phyloP scores from a whole-genome alignment of 371 early-diverging fungal genomes.

The Nematocida displodere region DNA sequence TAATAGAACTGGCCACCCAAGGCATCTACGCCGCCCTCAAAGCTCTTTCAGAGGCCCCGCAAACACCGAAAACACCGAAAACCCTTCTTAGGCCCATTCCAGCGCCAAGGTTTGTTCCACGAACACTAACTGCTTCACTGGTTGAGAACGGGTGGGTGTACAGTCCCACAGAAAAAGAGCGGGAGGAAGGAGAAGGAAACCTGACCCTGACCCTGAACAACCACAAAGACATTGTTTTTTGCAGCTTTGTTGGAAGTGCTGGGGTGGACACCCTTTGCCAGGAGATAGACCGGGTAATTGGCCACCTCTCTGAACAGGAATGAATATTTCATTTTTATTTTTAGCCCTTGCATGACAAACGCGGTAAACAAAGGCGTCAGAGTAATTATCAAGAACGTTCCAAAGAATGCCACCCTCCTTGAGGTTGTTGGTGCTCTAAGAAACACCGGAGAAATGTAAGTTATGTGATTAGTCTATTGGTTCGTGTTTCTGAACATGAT shows the following conservation, averaged over 20 bases:
- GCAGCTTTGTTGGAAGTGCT: neutral
- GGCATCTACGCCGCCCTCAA: constrained; percentile 19
- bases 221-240: neutral
- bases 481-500: constrained; percentile 46
- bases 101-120: too few species aligned
- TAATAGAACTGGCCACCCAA: constrained; percentile 2
- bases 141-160: too few species aligned
- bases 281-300: neutral
- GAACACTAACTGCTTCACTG: too few species aligned
- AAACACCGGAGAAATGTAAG: constrained; percentile 45
- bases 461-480: constrained; percentile 51
- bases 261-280: neutral
- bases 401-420: constrained; percentile 3
- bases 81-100: too few species aligned
- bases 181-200: neutral
- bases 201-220: neutral
- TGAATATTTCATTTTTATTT: constrained; percentile 43
- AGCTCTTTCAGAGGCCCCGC: too few species aligned
- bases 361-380: neutral
- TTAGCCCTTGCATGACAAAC: constrained; percentile 45
- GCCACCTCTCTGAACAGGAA: neutral
- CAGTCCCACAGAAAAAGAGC: neutral
- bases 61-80: too few species aligned
- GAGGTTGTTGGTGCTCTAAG: constrained; percentile 24
- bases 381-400: constrained; percentile 28